These are phyloP conservation scores for Arthrinium phaeospermum DNA, from an alignment of 2,329 filamentous ascomycete genomes.

Conservation along the genomic window DNA sequence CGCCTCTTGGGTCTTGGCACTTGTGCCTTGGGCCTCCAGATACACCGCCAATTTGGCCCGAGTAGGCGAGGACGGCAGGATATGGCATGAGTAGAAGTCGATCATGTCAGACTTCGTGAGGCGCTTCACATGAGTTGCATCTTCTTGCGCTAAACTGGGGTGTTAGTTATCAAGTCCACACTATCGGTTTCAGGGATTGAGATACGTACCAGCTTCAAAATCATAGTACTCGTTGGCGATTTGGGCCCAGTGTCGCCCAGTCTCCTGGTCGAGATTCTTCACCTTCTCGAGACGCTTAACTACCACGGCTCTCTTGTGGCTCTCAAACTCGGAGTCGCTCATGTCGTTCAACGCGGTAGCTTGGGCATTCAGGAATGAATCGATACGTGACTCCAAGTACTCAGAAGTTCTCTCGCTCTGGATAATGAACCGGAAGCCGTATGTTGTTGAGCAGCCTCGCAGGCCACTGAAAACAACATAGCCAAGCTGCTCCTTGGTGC, in stretches of 20 bases:
- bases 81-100: slow-evolving; percentile 77
- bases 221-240: slow-evolving; percentile 88
- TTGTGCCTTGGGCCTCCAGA: slow-evolving; percentile 73
- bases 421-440: slow-evolving; percentile 87
- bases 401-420: slow-evolving; percentile 87
- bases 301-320: slow-evolving; percentile 87
- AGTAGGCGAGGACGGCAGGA: slow-evolving; percentile 73
- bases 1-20: slow-evolving; percentile 46
- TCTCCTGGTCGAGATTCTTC: slow-evolving; percentile 90
- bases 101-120: slow-evolving; percentile 82
- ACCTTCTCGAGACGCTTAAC: slow-evolving; percentile 87
- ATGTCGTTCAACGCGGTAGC: slow-evolving; percentile 44
- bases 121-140: slow-evolving; percentile 75
- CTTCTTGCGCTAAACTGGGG: slow-evolving; percentile 87
- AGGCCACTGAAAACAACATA: slow-evolving; percentile 92
- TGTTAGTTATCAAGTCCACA: slow-evolving; percentile 74
- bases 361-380: slow-evolving; percentile 42
- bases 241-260: slow-evolving; percentile 80
- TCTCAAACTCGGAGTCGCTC: slow-evolving; percentile 84
- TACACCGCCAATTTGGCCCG: slow-evolving; percentile 88
- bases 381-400: slow-evolving; percentile 87
- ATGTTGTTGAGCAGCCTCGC: slow-evolving; percentile 74
- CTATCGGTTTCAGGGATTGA: slow-evolving; percentile 25
- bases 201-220: slow-evolving; percentile 76
- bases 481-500: slow-evolving; percentile 96